Conservation (phyloP, 2,329 filamentous ascomycete genomes). For the Sphaerulina vaccinii region DNA sequence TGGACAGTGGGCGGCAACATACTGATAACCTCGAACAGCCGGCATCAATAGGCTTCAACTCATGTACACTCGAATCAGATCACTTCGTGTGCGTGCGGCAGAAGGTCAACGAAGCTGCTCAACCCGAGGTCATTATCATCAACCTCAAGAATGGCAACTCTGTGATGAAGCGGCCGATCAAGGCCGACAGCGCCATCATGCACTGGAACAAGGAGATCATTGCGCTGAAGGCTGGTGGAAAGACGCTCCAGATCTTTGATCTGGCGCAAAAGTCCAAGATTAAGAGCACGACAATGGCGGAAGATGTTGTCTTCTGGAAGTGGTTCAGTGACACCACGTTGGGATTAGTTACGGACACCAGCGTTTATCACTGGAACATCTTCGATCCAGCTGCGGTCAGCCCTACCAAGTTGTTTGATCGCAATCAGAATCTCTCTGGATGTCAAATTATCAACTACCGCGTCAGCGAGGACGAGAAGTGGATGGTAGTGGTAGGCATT, state of each 20-base stretch:
- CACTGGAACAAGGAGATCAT: constrained; percentile 97
- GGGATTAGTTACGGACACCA: constrained; percentile 84
- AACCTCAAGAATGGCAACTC: constrained; percentile 98
- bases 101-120: constrained; percentile 79
- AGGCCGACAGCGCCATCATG: constrained; percentile 99
- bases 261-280: constrained; percentile 89
- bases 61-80: constrained; percentile 96
- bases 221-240: constrained; percentile 88
- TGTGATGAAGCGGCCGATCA: constrained; percentile 90
- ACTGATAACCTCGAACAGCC: constrained; percentile 46
- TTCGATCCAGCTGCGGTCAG: constrained; percentile 76
- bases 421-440: constrained; percentile 81
- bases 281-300: constrained; percentile 93
- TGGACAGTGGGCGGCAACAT: neutral
- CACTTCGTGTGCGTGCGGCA: constrained; percentile 94
- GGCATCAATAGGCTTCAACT: constrained; percentile 79
- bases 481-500: constrained; percentile 97
- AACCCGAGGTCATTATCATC: constrained; percentile 93
- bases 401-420: constrained; percentile 90
- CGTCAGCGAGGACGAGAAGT: constrained; percentile 91
- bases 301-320: constrained; percentile 99
- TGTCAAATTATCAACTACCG: constrained; percentile 99
- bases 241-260: constrained; percentile 97
- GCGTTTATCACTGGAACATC: constrained; percentile 97
- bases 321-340: constrained; percentile 91